These are phyloP conservation scores for Kluyveromyces siamensis DNA, from an alignment of 805 yeast species.

Conservation along the genomic window DNA sequence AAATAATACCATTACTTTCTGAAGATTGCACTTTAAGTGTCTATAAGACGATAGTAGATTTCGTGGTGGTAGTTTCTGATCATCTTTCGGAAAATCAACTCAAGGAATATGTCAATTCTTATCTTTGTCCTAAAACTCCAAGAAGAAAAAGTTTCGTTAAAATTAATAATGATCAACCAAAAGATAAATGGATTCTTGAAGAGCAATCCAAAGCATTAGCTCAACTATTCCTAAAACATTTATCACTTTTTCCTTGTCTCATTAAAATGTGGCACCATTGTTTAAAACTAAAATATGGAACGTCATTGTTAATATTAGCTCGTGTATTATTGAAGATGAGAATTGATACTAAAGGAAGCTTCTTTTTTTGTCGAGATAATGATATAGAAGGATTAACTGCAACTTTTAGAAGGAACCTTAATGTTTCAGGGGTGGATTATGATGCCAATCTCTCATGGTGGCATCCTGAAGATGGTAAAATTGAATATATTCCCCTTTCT, in stretches of 20 bases:
- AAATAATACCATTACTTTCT: neutral
- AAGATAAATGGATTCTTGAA: neutral
- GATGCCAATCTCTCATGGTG: conserved; percentile 37
- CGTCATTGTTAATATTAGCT: conserved; percentile 38
- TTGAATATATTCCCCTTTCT: conserved; percentile 39
- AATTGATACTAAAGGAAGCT: conserved; percentile 33
- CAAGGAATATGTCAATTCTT: neutral
- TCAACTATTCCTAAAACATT: neutral
- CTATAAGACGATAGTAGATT: too few relatives aligned
- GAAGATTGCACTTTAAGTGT: neutral
- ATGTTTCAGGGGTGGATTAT: conserved; percentile 17
- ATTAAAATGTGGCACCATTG: neutral
- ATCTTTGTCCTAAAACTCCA: neutral
- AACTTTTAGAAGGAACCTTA: conserved; percentile 42
- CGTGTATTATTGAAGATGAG: conserved; percentile 49
- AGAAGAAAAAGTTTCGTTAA: conserved; percentile 11
- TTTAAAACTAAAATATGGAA: neutral
- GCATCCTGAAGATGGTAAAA: conserved; percentile 42
- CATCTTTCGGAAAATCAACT: neutral
- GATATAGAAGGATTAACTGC: conserved; percentile 64
- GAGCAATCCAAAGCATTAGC: neutral
- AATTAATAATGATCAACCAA: conserved; percentile 2
- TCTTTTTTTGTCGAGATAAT: conserved; percentile 43
- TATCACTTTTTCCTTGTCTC: neutral
- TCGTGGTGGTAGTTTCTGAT: neutral